Conservation (phyloP, 352 stramenopile species). For the Phytophthora pinifolia region DNA sequence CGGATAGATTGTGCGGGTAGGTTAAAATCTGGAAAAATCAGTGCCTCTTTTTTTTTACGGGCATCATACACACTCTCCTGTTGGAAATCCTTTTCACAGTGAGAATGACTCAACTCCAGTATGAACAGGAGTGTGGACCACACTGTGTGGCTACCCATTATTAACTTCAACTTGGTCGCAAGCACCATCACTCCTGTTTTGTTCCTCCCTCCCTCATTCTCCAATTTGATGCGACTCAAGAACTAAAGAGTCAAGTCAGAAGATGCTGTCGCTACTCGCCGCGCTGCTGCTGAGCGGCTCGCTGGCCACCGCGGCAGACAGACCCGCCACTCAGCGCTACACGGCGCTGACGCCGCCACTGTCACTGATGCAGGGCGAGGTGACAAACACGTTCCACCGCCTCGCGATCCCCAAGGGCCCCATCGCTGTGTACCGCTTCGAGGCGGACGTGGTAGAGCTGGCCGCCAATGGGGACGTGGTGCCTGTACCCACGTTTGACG, state of each 20-base stretch:
- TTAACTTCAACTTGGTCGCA: background rate
- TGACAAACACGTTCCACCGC: conserved; percentile 77
- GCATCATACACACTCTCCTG: too few relatives aligned
- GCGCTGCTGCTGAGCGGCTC: conserved; percentile 8
- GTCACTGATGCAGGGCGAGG: conserved; percentile 60
- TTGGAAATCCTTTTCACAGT: too few relatives aligned
- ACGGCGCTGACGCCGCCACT: conserved; percentile 68
- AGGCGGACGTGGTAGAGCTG: conserved; percentile 71
- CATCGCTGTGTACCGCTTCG: conserved; percentile 83
- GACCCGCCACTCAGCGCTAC: conserved; percentile 55
- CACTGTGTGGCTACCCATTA: too few relatives aligned
- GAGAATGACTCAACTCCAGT: too few relatives aligned
- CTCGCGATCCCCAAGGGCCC: conserved; percentile 74
- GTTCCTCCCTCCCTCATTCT: background rate
- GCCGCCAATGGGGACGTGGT: conserved; percentile 47
- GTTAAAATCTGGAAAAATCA: too few relatives aligned
- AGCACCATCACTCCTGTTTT: background rate
- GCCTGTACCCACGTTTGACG: conserved; percentile 65
- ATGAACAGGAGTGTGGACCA: too few relatives aligned
- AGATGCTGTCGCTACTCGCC: conserved; percentile 13
- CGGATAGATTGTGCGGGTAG: too few relatives aligned
- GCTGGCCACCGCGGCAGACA: conserved; percentile 1
- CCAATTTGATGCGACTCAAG: conserved; percentile 14
- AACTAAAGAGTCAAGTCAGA: background rate
- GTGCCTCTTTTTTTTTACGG: too few relatives aligned